Evolutionary conservation across 2,329 filamentous ascomycete genomes (phyloP).

Genomic region (Pseudogymnoascus sp.): DNA sequence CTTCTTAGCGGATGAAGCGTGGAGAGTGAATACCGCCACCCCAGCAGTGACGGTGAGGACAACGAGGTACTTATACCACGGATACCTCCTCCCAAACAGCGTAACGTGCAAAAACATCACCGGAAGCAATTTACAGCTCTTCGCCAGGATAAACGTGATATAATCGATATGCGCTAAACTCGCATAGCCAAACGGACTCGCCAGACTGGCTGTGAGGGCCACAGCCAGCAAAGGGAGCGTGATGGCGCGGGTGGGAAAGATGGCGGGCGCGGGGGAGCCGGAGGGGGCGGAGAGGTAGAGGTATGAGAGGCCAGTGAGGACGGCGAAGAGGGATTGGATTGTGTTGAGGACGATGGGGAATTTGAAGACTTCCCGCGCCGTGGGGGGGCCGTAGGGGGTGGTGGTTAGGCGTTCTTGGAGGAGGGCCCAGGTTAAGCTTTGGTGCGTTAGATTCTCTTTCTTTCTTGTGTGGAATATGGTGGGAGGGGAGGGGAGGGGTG

Average conservation of each 20-base stretch:
- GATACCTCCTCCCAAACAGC: slow-evolving; percentile 80
- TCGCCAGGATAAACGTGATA: slow-evolving; percentile 93
- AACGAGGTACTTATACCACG: slow-evolving; percentile 92
- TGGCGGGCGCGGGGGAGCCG: slow-evolving; percentile 44
- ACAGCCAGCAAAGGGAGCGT: slow-evolving; percentile 74
- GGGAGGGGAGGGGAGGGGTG: not conserved
- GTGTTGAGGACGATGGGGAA: slow-evolving; percentile 96
- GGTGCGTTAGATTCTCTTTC: slow-evolving; percentile 3
- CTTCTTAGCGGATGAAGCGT: slow-evolving; percentile 59
- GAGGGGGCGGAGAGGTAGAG: slow-evolving; percentile 56
- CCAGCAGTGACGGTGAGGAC: slow-evolving; percentile 84
- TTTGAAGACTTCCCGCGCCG: slow-evolving; percentile 68
- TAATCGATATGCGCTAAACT: slow-evolving; percentile 92
- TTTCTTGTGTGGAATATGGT: not conserved
- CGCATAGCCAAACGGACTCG: slow-evolving; percentile 90
- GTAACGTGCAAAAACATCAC: slow-evolving; percentile 97
- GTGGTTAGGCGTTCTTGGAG: slow-evolving; percentile 97
- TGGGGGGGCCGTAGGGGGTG: slow-evolving; percentile 63
- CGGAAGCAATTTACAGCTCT: slow-evolving; percentile 96
- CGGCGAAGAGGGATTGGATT: slow-evolving; percentile 85
- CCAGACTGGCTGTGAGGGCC: slow-evolving; percentile 77
- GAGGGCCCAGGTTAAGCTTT: slow-evolving; percentile 85
- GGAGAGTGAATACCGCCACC: slow-evolving; percentile 90
- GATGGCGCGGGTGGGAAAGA: slow-evolving; percentile 72
- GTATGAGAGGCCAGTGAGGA: slow-evolving; percentile 73